Base-by-base conservation (phyloP, 345 rosid species). In the Nephelium lappaceum region DNA sequence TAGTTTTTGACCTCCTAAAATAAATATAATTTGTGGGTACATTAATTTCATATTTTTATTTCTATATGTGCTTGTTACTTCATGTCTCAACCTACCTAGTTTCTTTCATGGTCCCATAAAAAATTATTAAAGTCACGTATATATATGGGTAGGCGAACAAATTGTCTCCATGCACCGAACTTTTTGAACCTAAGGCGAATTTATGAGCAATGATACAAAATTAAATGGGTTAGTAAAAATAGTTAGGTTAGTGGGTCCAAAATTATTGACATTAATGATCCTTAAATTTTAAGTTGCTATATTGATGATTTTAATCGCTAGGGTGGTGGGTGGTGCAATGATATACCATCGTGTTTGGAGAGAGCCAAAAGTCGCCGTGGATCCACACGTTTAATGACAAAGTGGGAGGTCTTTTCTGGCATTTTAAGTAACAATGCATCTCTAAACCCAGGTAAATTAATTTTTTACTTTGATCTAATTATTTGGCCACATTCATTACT, bases 311-410 rank as follows among this genome's bases (percentile, higher is more conserved):
- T 9, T 5, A 6, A 1, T 41, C 8, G 8, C 16, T 23, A 96
- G 99, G 98, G 99, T 82, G 99, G 99, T 78, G 99, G 97, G 77
- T 96, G 98, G 99, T 96, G 99, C 69, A 92, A 96, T 83, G 96
- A 93, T 83, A 71, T 92, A 66, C 76, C 76, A 79, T 91, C 98
- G 41, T 96, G 98, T 84, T 65, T 75, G 79, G 97, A 89, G 24
- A 83, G 99, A 90, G 87, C 98, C 71, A 78, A 83, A 25, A 90
- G 91, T 1, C 87, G 85, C 62, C 92, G 93, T 55, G 99, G 99
- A 72, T 96, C 99, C 19, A 90, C 97, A 6, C 88, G 72, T 81
- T 83, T 79, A 80, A 96, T 93, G 99, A 85, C 47, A 84, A 89
- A 93, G 71, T 64, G 74, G 19, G 93, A 84, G 82, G 85, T 76